phyloP scores from a whole-genome alignment of 345 rosid genomes.

The Iberis pinnata region DNA sequence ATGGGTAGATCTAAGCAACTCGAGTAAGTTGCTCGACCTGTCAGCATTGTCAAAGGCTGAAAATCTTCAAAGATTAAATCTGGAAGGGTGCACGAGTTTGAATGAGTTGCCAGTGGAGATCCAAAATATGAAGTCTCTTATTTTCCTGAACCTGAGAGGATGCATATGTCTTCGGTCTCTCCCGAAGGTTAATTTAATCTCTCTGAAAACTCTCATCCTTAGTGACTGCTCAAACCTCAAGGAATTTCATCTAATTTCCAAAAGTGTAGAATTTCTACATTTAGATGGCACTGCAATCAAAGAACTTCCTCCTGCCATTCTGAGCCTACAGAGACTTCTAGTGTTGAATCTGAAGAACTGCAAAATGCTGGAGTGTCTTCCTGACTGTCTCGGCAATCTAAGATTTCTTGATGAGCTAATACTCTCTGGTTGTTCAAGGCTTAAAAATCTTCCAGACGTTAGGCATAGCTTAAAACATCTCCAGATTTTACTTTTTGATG shows the following conservation, averaged over 20 bases:
- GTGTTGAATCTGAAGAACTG: conserved; percentile 23
- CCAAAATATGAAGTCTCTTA: conserved; percentile 20
- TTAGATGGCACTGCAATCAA: conserved; percentile 22
- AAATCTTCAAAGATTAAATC: conserved; percentile 21
- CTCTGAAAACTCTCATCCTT: conserved; percentile 14
- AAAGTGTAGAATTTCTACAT: conserved; percentile 13
- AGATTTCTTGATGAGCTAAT: conserved; percentile 19
- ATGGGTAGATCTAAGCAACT: conserved; percentile 23
- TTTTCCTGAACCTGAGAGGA: conserved; percentile 18
- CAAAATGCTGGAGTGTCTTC: conserved; percentile 15
- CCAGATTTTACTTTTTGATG: neutral
- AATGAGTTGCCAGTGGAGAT: conserved; percentile 5
- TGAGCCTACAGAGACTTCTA: neutral
- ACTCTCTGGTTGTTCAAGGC: conserved; percentile 22
- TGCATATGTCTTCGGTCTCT: conserved; percentile 24
- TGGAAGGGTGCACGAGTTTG: conserved; percentile 27
- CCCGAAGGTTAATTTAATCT: conserved; percentile 15
- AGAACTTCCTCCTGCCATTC: conserved; percentile 21
- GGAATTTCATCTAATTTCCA: conserved; percentile 24
- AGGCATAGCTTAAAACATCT: neutral
- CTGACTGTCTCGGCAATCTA: conserved; percentile 18
- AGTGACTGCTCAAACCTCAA: conserved; percentile 26
- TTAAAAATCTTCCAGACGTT: conserved; percentile 15
- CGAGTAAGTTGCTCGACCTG: conserved; percentile 17
- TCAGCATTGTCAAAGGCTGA: conserved; percentile 24